These are phyloP conservation scores for Mycosphaerella sp. DNA, from an alignment of 2,329 filamentous ascomycete species.

Conservation along the genomic window DNA sequence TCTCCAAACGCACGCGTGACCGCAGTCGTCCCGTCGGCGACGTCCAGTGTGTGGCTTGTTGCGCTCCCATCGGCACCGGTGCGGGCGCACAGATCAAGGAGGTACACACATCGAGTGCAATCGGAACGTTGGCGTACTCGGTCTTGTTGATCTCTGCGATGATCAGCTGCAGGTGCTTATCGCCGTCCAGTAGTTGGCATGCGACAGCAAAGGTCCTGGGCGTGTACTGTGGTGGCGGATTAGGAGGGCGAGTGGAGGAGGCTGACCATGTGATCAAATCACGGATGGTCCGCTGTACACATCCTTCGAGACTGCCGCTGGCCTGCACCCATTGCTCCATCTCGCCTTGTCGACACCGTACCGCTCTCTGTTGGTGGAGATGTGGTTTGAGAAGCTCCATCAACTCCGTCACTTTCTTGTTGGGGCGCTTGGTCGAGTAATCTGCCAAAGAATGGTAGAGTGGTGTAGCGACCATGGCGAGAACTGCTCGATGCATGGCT, in stretches of 20 bases:
- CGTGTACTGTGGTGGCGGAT: conserved; percentile 59
- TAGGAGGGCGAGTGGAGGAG: conserved; percentile 38
- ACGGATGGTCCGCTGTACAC: conserved; percentile 56
- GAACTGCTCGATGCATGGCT: conserved; percentile 62
- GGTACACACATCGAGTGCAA: conserved; percentile 62
- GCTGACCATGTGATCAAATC: conserved; percentile 60
- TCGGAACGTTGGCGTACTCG: conserved; percentile 51
- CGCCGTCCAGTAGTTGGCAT: conserved; percentile 56
- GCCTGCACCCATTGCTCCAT: conserved; percentile 55
- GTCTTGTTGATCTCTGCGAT: conserved; percentile 61
- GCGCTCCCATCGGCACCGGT: conserved; percentile 28
- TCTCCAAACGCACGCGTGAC: conserved; percentile 41
- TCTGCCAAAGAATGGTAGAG: conserved; percentile 61
- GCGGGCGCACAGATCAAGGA: conserved; percentile 62
- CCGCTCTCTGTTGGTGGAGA: conserved; percentile 54
- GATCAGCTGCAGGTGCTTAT: conserved; percentile 54
- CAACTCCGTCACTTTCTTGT: conserved; percentile 61
- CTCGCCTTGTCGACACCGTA: conserved; percentile 58
- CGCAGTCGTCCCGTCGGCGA: conserved; percentile 34
- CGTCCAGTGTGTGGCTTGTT: conserved; percentile 28
- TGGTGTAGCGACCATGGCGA: conserved; percentile 64
- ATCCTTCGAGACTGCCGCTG: conserved; percentile 19
- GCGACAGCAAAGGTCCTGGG: conserved; percentile 62
- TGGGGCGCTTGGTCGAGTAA: conserved; percentile 61
- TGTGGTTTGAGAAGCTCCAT: conserved; percentile 57